Percentiles rank a stretch among this genome's conserved stretches.
These are phyloP conservation scores for Enteropsectra breve DNA, from an alignment of 371 early-diverging fungal species.

Conservation along the genomic window DNA sequence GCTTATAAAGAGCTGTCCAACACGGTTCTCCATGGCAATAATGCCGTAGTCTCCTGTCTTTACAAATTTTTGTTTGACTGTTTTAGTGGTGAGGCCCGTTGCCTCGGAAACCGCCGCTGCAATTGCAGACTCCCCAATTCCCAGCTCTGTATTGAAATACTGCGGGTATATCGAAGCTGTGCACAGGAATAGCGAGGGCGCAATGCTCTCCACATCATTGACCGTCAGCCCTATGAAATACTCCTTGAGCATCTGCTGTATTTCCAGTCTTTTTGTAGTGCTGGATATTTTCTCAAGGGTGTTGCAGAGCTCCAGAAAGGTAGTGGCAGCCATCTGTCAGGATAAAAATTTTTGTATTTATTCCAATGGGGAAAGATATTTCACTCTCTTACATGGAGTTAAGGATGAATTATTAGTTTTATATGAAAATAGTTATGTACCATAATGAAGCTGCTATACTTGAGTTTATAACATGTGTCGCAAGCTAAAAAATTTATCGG, in stretches of 20 bases:
- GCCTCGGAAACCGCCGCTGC: slow-evolving; percentile 43
- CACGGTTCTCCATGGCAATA: slow-evolving; percentile 58
- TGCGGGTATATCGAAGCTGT: slow-evolving; percentile 52
- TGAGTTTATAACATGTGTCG: no score
- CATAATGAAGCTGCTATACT: no score
- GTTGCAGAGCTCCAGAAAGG: slow-evolving; percentile 40
- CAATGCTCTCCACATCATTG: slow-evolving; percentile 24
- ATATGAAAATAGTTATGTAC: no score
- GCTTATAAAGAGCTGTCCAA: slow-evolving; percentile 37
- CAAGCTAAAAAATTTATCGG: no score
- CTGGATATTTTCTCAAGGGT: slow-evolving; percentile 48
- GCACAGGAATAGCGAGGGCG: slow-evolving; percentile 50
- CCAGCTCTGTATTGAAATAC: slow-evolving; percentile 55
- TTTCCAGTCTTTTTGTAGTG: slow-evolving; percentile 53
- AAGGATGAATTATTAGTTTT: no score
- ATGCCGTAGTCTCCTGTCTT: slow-evolving; percentile 57
- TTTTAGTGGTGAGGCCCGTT: slow-evolving; percentile 31
- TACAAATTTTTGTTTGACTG: slow-evolving; percentile 41
- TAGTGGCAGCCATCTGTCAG: no score
- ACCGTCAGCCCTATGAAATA: slow-evolving; percentile 26
- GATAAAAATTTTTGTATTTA: no score
- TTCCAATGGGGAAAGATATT: no score
- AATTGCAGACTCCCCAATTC: slow-evolving; percentile 58
- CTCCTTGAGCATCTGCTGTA: slow-evolving; percentile 40
- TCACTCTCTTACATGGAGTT: no score